A percentile compares a stretch with the other conserved stretches of the same genome.
Conservation (phyloP, 345 rosid genomes). For the Iberis pinnata region DNA sequence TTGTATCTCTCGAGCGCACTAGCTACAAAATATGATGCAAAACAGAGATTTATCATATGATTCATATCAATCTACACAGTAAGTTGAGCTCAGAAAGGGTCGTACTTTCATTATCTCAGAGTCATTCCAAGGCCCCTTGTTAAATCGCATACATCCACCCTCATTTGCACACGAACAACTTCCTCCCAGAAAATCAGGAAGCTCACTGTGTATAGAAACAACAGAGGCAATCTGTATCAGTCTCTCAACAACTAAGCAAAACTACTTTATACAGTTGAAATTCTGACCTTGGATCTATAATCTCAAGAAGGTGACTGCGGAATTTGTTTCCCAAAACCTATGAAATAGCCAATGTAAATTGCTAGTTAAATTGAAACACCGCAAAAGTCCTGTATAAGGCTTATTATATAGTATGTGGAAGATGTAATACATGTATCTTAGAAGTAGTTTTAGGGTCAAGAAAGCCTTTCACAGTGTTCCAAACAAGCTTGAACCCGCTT, state of each 20-base stretch:
- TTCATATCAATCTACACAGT: not conserved
- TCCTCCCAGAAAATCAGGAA: conserved; percentile 97
- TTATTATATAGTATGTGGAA: not conserved
- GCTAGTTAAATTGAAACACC: conserved; percentile 20
- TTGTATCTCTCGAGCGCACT: conserved; percentile 53
- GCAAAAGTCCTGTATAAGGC: not conserved
- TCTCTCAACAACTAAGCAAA: conserved; percentile 4
- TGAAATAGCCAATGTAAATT: conserved; percentile 19
- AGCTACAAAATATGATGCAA: conserved; percentile 42
- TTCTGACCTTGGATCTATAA: conserved; percentile 67
- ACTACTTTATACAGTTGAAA: conserved; percentile 12
- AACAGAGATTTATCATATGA: conserved; percentile 13
- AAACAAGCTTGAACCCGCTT: conserved; percentile 68
- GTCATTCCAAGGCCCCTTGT: conserved; percentile 93
- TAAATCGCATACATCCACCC: conserved; percentile 77
- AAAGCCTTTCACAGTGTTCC: conserved; percentile 84
- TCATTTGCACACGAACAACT: conserved; percentile 64
- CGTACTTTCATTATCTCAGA: conserved; percentile 78
- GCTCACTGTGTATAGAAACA: conserved; percentile 49
- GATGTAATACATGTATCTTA: conserved; percentile 64
- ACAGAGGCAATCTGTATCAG: conserved; percentile 8
- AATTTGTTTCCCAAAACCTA: conserved; percentile 86
- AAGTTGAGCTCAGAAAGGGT: conserved; percentile 8
- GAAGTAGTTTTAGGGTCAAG: conserved; percentile 88
- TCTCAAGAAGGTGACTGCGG: conserved; percentile 61